A percentile compares a stretch with the other conserved stretches of the same genome.
Conservation (phyloP, 306 rosid genomes). For the Hippophae tibetana region DNA sequence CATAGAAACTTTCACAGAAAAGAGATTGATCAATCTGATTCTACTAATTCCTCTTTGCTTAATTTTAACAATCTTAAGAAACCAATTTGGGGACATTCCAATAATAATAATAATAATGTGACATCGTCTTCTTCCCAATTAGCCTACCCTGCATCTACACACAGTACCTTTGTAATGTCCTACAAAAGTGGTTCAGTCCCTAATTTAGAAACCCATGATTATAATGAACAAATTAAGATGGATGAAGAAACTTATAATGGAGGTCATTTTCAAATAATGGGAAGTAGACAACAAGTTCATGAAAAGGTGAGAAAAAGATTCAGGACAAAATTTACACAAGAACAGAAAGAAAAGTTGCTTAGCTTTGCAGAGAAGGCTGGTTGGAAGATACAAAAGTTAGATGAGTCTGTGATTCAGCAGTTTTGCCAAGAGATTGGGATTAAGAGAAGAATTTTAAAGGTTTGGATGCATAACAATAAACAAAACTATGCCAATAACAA, state of each 20-base stretch:
- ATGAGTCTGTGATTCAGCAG: constrained; percentile 22
- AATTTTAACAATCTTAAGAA: too few species aligned
- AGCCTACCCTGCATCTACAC: neutral
- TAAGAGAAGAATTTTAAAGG: constrained; percentile 31
- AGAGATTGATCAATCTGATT: constrained; percentile 34
- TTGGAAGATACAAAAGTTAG: constrained; percentile 31
- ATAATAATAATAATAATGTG: neutral
- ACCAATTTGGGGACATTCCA: neutral
- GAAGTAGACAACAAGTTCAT: neutral
- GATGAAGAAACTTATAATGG: constrained; percentile 1
- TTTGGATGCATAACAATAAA: constrained; percentile 37
- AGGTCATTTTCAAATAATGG: neutral
- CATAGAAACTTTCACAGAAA: constrained; percentile 86
- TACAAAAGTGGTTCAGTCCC: neutral
- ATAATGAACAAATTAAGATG: neutral
- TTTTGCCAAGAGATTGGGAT: constrained; percentile 30
- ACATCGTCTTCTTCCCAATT: neutral
- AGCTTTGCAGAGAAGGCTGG: constrained; percentile 26
- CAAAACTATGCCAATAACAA: constrained; percentile 19
- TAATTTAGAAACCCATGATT: neutral
- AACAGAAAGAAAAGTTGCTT: constrained; percentile 28
- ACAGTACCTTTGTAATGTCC: neutral
- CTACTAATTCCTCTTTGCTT: neutral
- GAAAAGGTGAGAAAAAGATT: constrained; percentile 19
- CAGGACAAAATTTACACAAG: constrained; percentile 27